These are phyloP conservation scores for Penicillium sp. DNA, from an alignment of 2,329 filamentous ascomycete species.

Conservation along the genomic window DNA sequence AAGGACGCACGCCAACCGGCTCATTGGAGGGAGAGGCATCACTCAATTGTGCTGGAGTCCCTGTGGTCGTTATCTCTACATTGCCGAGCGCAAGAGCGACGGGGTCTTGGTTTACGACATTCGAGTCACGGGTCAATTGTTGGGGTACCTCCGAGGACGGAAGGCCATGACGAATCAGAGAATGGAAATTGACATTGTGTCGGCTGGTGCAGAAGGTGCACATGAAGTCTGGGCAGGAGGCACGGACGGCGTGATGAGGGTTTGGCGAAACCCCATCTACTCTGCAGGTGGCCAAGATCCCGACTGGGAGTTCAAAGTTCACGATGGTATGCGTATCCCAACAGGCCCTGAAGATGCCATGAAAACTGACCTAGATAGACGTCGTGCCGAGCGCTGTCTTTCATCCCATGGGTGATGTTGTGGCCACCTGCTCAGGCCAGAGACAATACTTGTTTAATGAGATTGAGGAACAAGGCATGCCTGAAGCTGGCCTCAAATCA, in stretches of 20 bases:
- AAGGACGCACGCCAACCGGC: conserved; percentile 32
- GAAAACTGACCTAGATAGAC: conserved; percentile 30
- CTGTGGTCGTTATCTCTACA: conserved; percentile 53
- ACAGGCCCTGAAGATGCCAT: not conserved
- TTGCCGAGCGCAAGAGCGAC: conserved; percentile 53
- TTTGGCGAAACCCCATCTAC: conserved; percentile 45
- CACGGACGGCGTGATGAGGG: conserved; percentile 48
- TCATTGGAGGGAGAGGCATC: conserved; percentile 48
- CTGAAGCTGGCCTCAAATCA: not conserved
- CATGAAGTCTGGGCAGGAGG: conserved; percentile 57
- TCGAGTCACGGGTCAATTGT: conserved; percentile 46
- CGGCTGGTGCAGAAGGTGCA: conserved; percentile 27
- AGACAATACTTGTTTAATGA: conserved; percentile 21
- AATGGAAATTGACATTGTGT: conserved; percentile 50
- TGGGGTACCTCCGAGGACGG: conserved; percentile 47
- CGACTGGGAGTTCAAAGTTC: conserved; percentile 39
- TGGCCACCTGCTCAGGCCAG: conserved; percentile 49
- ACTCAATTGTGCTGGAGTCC: conserved; percentile 54
- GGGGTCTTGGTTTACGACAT: conserved; percentile 55
- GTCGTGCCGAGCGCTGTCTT: conserved; percentile 42
- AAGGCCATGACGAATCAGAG: conserved; percentile 48
- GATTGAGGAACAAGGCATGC: conserved; percentile 8
- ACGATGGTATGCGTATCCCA: conserved; percentile 33
- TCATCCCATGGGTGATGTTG: conserved; percentile 43
- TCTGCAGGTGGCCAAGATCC: conserved; percentile 38